phyloP scores from a whole-genome alignment of 306 rosid genomes.

The Inga oerstediana region DNA sequence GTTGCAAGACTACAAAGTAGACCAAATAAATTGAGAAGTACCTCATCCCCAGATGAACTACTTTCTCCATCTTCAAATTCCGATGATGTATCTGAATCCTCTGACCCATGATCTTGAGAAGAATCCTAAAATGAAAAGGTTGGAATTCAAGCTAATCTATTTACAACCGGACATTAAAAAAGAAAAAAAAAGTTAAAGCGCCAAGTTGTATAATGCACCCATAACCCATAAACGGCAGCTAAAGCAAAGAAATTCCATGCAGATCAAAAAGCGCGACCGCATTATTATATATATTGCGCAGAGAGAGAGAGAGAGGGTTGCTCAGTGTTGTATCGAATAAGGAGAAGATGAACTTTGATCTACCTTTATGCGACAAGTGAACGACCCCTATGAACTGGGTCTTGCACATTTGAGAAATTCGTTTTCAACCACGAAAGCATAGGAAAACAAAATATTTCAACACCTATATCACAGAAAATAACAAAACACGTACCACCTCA shows the following conservation, averaged over 20 bases:
- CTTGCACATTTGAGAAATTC: no score
- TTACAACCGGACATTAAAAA: no score
- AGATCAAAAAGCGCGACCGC: neutral
- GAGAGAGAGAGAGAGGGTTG: neutral
- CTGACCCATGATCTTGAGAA: constrained; percentile 23
- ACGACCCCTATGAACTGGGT: neutral
- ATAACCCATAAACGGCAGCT: neutral
- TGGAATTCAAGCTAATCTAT: neutral
- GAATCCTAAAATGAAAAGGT: constrained; percentile 33
- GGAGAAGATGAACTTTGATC: neutral
- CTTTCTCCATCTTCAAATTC: constrained; percentile 30
- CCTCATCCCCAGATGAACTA: constrained; percentile 23
- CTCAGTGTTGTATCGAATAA: neutral
- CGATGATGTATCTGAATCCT: neutral
- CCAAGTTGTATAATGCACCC: neutral
- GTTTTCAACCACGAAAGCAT: neutral
- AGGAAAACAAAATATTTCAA: neutral
- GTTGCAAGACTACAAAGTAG: neutral
- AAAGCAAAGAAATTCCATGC: neutral
- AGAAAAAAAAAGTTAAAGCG: neutral
- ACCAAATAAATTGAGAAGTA: neutral
- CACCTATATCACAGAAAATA: neutral
- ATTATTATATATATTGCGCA: no score
- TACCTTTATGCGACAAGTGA: neutral
- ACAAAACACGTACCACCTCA: constrained; percentile 25